Evolutionary conservation across 108 stramenopile genomes (phyloP).

Genomic region (Cyclotella cryptica): DNA sequence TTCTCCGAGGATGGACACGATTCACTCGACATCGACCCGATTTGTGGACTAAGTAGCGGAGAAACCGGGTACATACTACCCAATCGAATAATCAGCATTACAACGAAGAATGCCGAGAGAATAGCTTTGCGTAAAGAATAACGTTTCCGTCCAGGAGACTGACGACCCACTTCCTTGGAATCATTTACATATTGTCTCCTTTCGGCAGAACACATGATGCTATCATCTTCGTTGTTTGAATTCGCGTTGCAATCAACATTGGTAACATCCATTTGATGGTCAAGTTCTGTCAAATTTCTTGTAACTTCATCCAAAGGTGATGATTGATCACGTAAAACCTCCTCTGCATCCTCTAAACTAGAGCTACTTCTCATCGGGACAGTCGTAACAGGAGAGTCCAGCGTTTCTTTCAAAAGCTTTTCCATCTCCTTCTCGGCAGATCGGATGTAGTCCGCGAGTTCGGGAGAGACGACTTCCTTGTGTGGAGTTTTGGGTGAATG

Average conservation of each 20-base stretch:
- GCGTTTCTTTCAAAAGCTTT: constrained; percentile 7
- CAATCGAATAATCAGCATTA: background rate
- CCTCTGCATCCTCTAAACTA: too few species aligned
- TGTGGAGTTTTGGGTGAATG: constrained; percentile 2
- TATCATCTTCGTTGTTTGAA: too few species aligned
- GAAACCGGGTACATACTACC: constrained; percentile 11
- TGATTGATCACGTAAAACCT: too few species aligned
- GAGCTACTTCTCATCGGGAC: background rate
- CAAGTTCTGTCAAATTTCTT: too few species aligned
- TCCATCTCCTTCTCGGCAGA: constrained; percentile 28
- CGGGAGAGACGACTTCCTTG: constrained; percentile 1
- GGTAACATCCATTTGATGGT: too few species aligned
- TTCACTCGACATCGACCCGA: background rate
- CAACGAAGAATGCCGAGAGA: background rate
- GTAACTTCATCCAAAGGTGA: too few species aligned
- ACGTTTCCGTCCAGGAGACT: background rate
- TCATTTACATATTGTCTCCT: too few species aligned
- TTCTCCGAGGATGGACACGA: background rate
- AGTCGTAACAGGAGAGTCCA: constrained; percentile 8
- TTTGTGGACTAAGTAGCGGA: constrained; percentile 4
- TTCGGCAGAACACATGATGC: too few species aligned
- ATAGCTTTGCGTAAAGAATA: background rate
- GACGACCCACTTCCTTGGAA: too few species aligned
- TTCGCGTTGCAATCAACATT: too few species aligned
- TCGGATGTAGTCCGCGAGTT: constrained; percentile 12